Base-by-base conservation (phyloP, 768 basidiomycete genomes). In the Mycena galericulata region DNA sequence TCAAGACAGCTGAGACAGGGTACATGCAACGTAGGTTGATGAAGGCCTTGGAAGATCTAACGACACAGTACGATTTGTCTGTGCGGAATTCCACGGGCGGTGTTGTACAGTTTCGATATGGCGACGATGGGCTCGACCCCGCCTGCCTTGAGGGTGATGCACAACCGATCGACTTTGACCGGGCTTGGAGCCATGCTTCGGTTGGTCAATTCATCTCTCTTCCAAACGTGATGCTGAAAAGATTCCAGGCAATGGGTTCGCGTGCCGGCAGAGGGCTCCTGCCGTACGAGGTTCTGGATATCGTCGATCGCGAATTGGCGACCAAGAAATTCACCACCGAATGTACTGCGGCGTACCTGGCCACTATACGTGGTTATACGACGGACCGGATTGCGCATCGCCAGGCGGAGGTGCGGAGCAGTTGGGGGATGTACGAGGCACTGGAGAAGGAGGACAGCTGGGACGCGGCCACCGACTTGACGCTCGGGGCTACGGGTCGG, bases 1-100 rank as follows among this genome's bases (percentile, higher is more conserved):
- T 99, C 80, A 99, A 99, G 82, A 99, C 98, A 0, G 98, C 98
- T 17, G 98, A 99, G 80, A 99, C 98, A 1, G 98, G 98, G 45
- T 99, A 99, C 82, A 99, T 99, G 97, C 96, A 97, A 76, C 90
- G 98, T 55, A 94, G 98, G 63, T 80, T 99, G 68, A 99, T 99
- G 98, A 99, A 99, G 78, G 97, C 97, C 3, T 80, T 99, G 72
- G 98, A 99, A 77, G 98, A 99, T 82, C 83, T 99, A 40, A 96
- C 95, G 3, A 95, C 94, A 0, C 95, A 97, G 64, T 99, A 99
- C 77, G 98, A 99, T 79, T 81, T 96, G 26, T 96, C 96, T 11
- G 97, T 99, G 26, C 89, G 98, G 32, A 99, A 97, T 79, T 97
- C 96, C 3, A 89, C 88, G 0, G 98, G 98, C 4, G 97, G 96